Evolutionary conservation across 768 basidiomycete genomes (phyloP).

Genomic region (Trametes elegans): DNA sequence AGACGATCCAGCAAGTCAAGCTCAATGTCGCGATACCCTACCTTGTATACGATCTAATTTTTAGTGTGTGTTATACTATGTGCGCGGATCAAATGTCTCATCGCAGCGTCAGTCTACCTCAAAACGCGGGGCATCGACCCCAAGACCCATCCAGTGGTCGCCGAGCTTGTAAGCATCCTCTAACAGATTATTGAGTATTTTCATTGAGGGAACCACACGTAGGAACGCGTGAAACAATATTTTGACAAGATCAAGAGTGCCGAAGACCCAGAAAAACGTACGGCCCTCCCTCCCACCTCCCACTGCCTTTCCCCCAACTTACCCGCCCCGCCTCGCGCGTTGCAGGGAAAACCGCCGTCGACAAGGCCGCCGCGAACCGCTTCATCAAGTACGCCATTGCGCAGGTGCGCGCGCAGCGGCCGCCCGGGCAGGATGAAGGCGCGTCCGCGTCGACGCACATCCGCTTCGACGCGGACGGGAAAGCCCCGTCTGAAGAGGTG

Average conservation of each 20-base stretch:
- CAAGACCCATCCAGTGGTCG: constrained; percentile 69
- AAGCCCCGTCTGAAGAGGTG: neutral
- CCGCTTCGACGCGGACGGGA: constrained; percentile 14
- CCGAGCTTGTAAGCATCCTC: constrained; percentile 55
- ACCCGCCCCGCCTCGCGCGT: too few species aligned
- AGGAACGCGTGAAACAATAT: constrained; percentile 78
- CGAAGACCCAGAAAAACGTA: constrained; percentile 63
- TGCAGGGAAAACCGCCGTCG: constrained; percentile 48
- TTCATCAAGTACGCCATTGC: constrained; percentile 85
- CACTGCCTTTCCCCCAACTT: neutral
- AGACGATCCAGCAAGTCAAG: constrained; percentile 79
- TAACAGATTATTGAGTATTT: neutral
- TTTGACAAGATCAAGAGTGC: constrained; percentile 80
- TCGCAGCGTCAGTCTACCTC: constrained; percentile 59
- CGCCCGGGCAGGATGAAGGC: constrained; percentile 20
- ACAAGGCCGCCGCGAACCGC: constrained; percentile 75
- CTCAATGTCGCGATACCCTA: constrained; percentile 79
- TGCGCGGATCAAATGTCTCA: neutral
- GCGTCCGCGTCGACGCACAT: constrained; percentile 20
- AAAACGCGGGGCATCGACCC: constrained; percentile 80
- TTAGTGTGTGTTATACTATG: constrained; percentile 50
- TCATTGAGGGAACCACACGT: neutral
- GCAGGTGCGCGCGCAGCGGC: constrained; percentile 42
- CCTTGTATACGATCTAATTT: constrained; percentile 80
- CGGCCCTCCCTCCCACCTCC: constrained; percentile 23